These are phyloP conservation scores for Ephemerocybe angulata DNA, from an alignment of 768 basidiomycete species.

Conservation along the genomic window DNA sequence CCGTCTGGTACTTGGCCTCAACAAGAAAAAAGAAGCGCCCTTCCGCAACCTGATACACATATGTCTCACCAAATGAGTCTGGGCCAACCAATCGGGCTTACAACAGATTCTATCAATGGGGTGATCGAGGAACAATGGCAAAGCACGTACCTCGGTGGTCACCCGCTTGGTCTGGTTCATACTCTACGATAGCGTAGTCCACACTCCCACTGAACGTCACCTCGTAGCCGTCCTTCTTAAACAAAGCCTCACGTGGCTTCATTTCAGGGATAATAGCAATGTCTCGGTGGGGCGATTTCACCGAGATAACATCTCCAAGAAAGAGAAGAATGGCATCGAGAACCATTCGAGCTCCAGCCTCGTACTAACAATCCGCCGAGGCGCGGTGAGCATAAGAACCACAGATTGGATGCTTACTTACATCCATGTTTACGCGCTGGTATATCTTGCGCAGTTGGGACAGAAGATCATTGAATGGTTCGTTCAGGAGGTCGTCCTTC, in stretches of 20 bases:
- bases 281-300: background rate
- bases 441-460: slow-evolving; percentile 4
- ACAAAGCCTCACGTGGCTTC: slow-evolving; percentile 2
- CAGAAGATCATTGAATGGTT: background rate
- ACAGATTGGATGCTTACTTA: slow-evolving; percentile 5
- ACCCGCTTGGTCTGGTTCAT: background rate
- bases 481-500: background rate
- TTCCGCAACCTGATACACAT: background rate
- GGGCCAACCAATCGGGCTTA: too few relatives aligned
- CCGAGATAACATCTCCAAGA: slow-evolving; percentile 3
- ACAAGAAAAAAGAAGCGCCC: slow-evolving; percentile 4
- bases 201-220: slow-evolving; percentile 4
- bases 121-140: too few relatives aligned
- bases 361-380: background rate
- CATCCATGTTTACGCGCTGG: slow-evolving; percentile 6
- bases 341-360: slow-evolving; percentile 4
- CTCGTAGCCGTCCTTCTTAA: slow-evolving; percentile 1
- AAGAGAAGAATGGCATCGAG: slow-evolving; percentile 6
- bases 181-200: slow-evolving; percentile 5
- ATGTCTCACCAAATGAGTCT: too few relatives aligned
- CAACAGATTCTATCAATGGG: too few relatives aligned
- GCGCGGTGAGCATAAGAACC: too few relatives aligned
- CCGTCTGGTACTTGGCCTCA: too few relatives aligned
- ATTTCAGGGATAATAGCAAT: slow-evolving; percentile 8
- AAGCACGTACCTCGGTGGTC: background rate